Evolutionary conservation across 2,329 filamentous ascomycete species (phyloP), one percentile per base, ranked within the genome.

Genomic region (Sporothrix sp.): DNA sequence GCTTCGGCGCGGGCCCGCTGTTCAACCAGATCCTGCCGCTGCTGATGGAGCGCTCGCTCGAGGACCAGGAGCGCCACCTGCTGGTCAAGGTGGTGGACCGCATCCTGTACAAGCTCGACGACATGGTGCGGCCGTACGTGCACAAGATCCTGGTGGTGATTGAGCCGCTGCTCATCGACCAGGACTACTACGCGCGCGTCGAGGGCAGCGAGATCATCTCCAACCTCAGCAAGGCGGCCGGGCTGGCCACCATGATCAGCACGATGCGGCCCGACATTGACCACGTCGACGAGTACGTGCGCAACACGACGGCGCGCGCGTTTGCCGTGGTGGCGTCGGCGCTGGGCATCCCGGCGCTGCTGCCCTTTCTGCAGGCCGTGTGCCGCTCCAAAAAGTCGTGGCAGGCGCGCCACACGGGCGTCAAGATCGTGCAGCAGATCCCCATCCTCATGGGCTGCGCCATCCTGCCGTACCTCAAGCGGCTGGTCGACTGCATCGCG

Each of bases 101-200:
- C 68, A 90, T 98, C 54, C 79, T 98, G 7, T 98, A 97, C 78
- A 98, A 98, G 71, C 81, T 98, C 21, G 93, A 97, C 64, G 93
- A 98, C 61, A 77, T 97, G 57, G 93, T 98, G 49, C 82, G 93
- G 36, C 93, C 93, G 20, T 98, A 91, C 57, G 91, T 95, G 14
- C 94, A 98, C 73, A 97, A 97, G 72, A 98, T 98, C 56, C 70
- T 98, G 52, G 93, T 98, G 48, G 93, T 98, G 63, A 98, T 98
- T 60, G 94, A 98, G 67, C 93, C 93, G n/a, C 75, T 98, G 45
- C 85, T 98, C 58, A 98, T 98, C 62, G 94, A 98, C 64, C 93
- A 98, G 71, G 94, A 98, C 69, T 98, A 98, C 70, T 98, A 98
- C 66, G 93, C 94, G 37, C 85, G 93, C 65, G 93, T 98, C 5